Percentiles rank a stretch among this genome's conserved stretches.
phyloP scores from a whole-genome alignment of 2,329 filamentous ascomycete genomes.

The Colletotrichum destructivum region DNA sequence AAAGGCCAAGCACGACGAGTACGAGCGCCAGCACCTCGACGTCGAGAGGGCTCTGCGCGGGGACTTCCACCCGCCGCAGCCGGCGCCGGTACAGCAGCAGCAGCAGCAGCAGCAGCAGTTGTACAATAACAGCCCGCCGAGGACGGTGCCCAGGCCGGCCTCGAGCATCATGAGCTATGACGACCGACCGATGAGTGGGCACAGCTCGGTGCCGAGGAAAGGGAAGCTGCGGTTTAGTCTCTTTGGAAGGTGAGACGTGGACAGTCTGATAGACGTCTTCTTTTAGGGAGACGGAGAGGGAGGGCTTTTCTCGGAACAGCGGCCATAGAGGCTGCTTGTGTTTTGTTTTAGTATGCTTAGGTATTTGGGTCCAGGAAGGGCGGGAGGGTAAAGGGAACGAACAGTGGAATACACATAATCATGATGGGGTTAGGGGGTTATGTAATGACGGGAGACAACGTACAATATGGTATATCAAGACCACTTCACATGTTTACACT shows the following conservation, averaged over 20 bases:
- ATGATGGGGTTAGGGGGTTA: background rate
- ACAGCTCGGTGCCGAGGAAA: conserved; percentile 36
- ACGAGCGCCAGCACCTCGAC: conserved; percentile 58
- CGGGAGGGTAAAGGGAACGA: background rate
- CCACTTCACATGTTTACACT: background rate
- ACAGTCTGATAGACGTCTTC: background rate
- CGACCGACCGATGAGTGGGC: conserved; percentile 38
- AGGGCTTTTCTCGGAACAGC: background rate
- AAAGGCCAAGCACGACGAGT: conserved; percentile 62
- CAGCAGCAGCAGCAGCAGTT: conserved; percentile 31
- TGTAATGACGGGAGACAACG: conserved; percentile 7
- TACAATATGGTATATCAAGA: conserved; percentile 5
- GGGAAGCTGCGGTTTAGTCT: conserved; percentile 41
- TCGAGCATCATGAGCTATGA: conserved; percentile 42
- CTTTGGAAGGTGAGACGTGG: conserved; percentile 38
- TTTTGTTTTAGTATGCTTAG: conserved; percentile 9
- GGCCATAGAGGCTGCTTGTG: background rate
- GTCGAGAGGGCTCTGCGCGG: conserved; percentile 60
- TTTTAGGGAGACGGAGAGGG: background rate
- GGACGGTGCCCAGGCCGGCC: conserved; percentile 29
- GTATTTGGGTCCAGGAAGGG: background rate
- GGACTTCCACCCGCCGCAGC: conserved; percentile 46
- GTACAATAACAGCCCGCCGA: conserved; percentile 35
- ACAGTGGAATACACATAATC: background rate
- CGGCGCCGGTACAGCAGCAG: conserved; percentile 20